phyloP scores from a whole-genome alignment of 2,329 filamentous ascomycete species.

The Pseudofabraea citricarpa region DNA sequence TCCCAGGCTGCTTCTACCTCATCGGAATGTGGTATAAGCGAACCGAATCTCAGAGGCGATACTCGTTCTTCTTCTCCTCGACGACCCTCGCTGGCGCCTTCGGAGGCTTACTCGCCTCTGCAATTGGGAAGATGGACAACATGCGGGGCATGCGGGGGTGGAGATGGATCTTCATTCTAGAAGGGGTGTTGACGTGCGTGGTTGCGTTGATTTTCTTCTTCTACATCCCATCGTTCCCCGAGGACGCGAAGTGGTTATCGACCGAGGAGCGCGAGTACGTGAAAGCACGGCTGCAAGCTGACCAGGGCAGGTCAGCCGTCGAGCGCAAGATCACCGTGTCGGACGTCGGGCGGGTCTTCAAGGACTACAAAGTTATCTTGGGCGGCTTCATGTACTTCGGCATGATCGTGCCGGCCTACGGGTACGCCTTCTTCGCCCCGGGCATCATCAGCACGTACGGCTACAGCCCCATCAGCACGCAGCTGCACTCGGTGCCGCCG shows the following conservation, averaged over 20 bases:
- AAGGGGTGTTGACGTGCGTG: constrained; percentile 60
- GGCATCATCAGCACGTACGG: constrained; percentile 65
- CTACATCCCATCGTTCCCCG: constrained; percentile 68
- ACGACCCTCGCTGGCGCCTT: constrained; percentile 80
- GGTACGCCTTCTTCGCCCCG: constrained; percentile 74
- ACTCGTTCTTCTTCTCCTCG: constrained; percentile 87
- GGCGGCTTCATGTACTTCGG: constrained; percentile 81
- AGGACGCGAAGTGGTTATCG: constrained; percentile 67
- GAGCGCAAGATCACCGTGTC: constrained; percentile 54
- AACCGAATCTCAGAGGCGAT: constrained; percentile 83
- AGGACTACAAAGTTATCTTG: constrained; percentile 69
- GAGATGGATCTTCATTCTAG: constrained; percentile 81
- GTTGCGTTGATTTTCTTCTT: constrained; percentile 63
- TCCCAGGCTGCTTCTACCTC: constrained; percentile 69
- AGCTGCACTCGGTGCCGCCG: constrained; percentile 47
- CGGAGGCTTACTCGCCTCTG: constrained; percentile 77
- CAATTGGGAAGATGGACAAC: constrained; percentile 83
- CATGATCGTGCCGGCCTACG: constrained; percentile 71
- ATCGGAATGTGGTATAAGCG: constrained; percentile 89
- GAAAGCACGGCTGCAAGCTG: constrained; percentile 59
- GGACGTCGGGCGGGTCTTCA: constrained; percentile 61
- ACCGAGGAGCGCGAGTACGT: constrained; percentile 66
- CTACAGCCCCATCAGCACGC: constrained; percentile 49
- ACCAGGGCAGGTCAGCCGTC: constrained; percentile 62
- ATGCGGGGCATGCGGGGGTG: constrained; percentile 65